phyloP scores from a whole-genome alignment of 352 stramenopile genomes.

The Peronospora tabacina region DNA sequence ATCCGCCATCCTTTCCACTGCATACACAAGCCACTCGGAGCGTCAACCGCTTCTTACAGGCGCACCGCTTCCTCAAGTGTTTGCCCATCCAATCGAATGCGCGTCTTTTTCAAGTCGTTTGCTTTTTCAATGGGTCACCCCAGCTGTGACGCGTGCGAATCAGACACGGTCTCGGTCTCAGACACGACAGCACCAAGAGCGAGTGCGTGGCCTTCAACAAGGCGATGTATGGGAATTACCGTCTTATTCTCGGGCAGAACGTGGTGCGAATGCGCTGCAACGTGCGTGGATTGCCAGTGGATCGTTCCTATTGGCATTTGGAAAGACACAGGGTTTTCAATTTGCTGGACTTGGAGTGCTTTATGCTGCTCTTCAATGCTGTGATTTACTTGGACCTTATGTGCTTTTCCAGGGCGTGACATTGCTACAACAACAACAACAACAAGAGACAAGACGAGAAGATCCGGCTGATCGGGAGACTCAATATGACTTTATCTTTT shows the following conservation, averaged over 20 bases:
- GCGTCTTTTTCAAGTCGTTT: conserved; percentile 37
- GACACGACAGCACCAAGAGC: conserved; percentile 14
- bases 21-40: conserved; percentile 11
- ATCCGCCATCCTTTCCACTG: conserved; percentile 9
- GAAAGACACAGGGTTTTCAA: conserved; percentile 40
- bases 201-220: conserved; percentile 36
- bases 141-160: conserved; percentile 35
- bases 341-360: conserved; percentile 41
- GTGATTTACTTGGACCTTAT: conserved; percentile 51
- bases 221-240: conserved; percentile 58
- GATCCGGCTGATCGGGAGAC: conserved; percentile 10
- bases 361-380: conserved; percentile 36
- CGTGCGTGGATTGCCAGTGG: conserved; percentile 49
- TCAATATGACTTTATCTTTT: conserved; percentile 33
- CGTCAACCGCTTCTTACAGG: conserved; percentile 33
- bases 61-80: conserved; percentile 24
- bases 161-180: conserved; percentile 19
- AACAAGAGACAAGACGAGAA: conserved; percentile 8
- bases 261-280: conserved; percentile 42
- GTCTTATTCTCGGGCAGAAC: conserved; percentile 32
- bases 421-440: conserved; percentile 36
- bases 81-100: conserved; percentile 34
- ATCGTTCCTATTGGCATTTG: conserved; percentile 46
- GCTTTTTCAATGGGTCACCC: conserved; percentile 43
- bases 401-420: conserved; percentile 55